Evolutionary conservation across 176 grass and related monocot species (phyloP).

Genomic region (Aegilops tauschii): DNA sequence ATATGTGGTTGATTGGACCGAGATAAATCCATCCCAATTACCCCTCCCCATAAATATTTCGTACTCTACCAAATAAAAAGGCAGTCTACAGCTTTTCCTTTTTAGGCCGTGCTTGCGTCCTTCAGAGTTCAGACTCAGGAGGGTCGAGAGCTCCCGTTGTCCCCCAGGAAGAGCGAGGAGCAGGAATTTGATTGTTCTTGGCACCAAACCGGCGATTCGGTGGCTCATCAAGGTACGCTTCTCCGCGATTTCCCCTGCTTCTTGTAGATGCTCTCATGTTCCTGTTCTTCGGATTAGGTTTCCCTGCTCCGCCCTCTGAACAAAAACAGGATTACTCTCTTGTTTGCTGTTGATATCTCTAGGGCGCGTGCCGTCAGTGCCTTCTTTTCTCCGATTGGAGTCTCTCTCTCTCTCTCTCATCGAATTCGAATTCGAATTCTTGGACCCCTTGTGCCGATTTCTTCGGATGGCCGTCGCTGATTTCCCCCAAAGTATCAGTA

Average conservation of each 20-base stretch:
- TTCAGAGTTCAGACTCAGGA: background rate
- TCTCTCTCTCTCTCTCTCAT: background rate
- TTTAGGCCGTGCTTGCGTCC: background rate
- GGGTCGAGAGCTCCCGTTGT: background rate
- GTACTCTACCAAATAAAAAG: background rate
- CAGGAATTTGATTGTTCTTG: background rate
- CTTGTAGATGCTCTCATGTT: background rate
- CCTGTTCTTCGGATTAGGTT: background rate
- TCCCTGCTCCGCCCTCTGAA: background rate
- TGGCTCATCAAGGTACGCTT: constrained; percentile 12
- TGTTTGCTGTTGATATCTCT: background rate
- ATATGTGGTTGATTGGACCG: background rate
- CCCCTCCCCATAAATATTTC: background rate
- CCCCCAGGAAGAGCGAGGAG: background rate
- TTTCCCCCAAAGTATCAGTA: background rate
- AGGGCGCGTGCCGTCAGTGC: background rate
- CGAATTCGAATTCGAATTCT: background rate
- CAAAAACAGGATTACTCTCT: too few species aligned
- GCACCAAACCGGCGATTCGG: background rate
- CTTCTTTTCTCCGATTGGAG: background rate
- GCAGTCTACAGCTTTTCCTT: constrained; percentile 7
- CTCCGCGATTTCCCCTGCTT: background rate
- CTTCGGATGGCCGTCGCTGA: background rate
- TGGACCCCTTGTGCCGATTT: background rate
- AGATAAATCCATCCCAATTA: constrained; percentile 8